Conservation (phyloP, 768 basidiomycete genomes). For the Lactifluus hygrophoroides region DNA sequence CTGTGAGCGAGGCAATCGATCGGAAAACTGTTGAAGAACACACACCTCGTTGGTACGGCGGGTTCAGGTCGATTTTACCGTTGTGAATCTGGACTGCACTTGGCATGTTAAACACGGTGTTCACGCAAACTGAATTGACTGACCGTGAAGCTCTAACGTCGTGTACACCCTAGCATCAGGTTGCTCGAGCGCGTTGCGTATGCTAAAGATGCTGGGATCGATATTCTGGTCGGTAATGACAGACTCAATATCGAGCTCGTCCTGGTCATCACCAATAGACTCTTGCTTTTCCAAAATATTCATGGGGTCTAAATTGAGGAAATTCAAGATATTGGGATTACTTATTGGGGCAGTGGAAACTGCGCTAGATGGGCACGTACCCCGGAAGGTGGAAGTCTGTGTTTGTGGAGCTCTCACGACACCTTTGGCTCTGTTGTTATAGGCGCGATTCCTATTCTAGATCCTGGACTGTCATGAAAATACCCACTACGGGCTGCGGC, state of each 20-base stretch:
- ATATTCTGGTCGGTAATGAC: slow-evolving; percentile 16
- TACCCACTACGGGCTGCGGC: too few relatives aligned
- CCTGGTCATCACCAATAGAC: slow-evolving; percentile 3
- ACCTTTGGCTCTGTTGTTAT: neutral
- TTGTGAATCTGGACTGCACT: slow-evolving; percentile 53
- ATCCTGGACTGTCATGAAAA: neutral
- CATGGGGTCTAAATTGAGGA: too few relatives aligned
- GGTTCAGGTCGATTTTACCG: slow-evolving; percentile 60
- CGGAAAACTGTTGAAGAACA: slow-evolving; percentile 12
- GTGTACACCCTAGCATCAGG: slow-evolving; percentile 23
- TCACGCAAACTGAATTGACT: too few relatives aligned
- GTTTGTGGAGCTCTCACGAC: neutral
- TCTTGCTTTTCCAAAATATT: slow-evolving; percentile 5
- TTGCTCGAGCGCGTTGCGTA: slow-evolving; percentile 21
- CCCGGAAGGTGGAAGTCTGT: neutral
- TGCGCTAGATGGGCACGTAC: too few relatives aligned
- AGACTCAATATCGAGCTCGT: slow-evolving; percentile 17
- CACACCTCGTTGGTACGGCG: slow-evolving; percentile 65
- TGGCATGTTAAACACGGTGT: neutral
- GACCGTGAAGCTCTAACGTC: slow-evolving; percentile 23
- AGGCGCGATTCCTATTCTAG: neutral
- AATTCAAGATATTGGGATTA: too few relatives aligned
- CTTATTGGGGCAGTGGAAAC: too few relatives aligned
- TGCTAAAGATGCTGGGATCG: slow-evolving; percentile 19
- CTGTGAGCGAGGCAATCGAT: neutral